phyloP scores from a whole-genome alignment of 139 green algal species.

The Chlorella sp. region DNA sequence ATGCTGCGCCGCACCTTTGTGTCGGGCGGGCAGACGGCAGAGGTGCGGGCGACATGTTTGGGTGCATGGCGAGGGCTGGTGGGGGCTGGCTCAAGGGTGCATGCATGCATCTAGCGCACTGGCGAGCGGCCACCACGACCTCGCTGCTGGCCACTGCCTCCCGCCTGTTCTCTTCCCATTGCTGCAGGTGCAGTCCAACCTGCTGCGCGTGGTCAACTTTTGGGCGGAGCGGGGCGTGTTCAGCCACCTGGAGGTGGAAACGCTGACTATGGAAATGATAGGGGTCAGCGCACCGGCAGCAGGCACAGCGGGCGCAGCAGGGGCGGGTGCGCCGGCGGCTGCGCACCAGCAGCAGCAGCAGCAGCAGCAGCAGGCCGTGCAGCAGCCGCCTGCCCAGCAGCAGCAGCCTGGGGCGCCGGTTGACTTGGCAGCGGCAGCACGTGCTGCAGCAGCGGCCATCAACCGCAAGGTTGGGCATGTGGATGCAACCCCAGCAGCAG shows the following conservation, averaged over 20 bases:
- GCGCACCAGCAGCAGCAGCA: not conserved
- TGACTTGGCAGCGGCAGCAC: not conserved
- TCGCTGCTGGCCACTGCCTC: too few relatives aligned
- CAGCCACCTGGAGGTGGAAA: not conserved
- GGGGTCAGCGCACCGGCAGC: slow-evolving; percentile 25
- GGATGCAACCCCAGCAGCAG: not conserved
- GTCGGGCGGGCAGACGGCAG: slow-evolving; percentile 15
- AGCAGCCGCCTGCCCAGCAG: not conserved
- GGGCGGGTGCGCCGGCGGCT: not conserved
- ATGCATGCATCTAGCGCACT: too few relatives aligned
- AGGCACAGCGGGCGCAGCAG: slow-evolving; percentile 12
- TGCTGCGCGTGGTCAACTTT: slow-evolving; percentile 40
- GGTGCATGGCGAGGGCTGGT: too few relatives aligned
- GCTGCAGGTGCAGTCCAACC: slow-evolving; percentile 24
- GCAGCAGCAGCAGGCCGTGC: not conserved
- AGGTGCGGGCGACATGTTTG: slow-evolving; percentile 1
- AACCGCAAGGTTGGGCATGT: not conserved
- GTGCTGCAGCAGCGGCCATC: slow-evolving; percentile 19
- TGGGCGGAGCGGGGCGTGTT: slow-evolving; percentile 41
- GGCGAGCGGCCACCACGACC: too few relatives aligned
- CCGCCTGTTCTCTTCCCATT: not conserved
- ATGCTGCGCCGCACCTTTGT: slow-evolving; percentile 37
- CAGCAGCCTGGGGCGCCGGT: not conserved
- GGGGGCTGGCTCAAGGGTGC: too few relatives aligned
- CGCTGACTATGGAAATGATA: slow-evolving; percentile 10